phyloP scores from a whole-genome alignment of 495 filamentous ascomycete genomes.

The Penicillium antarcticum region DNA sequence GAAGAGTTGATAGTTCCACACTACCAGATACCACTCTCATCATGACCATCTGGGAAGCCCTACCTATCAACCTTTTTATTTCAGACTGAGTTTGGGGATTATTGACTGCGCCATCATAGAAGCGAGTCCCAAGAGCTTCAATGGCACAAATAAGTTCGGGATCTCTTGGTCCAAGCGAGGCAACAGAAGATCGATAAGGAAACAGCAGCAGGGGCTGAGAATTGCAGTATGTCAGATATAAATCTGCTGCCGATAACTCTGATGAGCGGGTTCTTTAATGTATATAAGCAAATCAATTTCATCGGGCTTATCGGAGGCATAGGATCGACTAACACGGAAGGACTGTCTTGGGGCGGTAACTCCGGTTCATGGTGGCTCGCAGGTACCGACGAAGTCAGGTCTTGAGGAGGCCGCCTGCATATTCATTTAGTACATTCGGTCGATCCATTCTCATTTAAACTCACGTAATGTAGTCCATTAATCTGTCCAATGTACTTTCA shows the following conservation, averaged over 20 bases:
- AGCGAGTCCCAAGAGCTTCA: slow-evolving; percentile 35
- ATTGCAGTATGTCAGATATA: slow-evolving; percentile 35
- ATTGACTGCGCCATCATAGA: slow-evolving; percentile 11
- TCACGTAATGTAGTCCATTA: slow-evolving; percentile 26
- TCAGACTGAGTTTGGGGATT: slow-evolving; percentile 6
- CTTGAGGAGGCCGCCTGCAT: not conserved
- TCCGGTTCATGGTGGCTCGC: not conserved
- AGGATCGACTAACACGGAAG: not conserved
- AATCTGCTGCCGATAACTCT: slow-evolving; percentile 6
- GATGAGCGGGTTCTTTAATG: not conserved
- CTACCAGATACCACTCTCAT: slow-evolving; percentile 27
- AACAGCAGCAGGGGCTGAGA: slow-evolving; percentile 41
- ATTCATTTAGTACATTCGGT: not conserved
- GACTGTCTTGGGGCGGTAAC: not conserved
- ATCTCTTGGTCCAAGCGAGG: slow-evolving; percentile 24
- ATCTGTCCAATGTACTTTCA: slow-evolving; percentile 35
- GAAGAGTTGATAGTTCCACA: slow-evolving; percentile 41
- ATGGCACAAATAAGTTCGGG: slow-evolving; percentile 35
- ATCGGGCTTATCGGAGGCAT: not conserved
- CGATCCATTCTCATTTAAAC: not conserved
- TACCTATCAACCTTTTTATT: slow-evolving; percentile 25
- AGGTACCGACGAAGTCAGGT: not conserved
- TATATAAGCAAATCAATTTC: not conserved
- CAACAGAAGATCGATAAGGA: slow-evolving; percentile 16
- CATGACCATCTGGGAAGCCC: slow-evolving; percentile 28